Base-by-base conservation (phyloP, 2,329 filamentous ascomycete genomes). In the Chalaropsis ovoidea region DNA sequence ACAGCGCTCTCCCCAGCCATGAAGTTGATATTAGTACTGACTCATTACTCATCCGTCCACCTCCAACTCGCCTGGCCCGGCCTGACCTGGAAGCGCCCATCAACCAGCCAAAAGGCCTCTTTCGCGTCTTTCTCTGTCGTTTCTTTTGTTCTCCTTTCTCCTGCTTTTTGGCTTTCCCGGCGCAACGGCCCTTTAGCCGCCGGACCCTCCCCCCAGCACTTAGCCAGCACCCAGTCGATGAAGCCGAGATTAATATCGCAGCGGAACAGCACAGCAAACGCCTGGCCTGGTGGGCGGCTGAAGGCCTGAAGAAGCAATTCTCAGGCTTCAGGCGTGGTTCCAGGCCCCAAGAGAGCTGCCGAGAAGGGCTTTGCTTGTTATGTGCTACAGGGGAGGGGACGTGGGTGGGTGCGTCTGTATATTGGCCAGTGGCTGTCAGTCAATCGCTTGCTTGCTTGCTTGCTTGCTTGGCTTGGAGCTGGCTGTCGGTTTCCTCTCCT, bases 81-180 rank as follows among this genome's bases (percentile, higher is more conserved):
- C 47, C 19, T 49, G 8, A n/a, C 19, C 1, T 17, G 15, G 47
- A 52, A 58, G 31, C 54, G 8, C 10, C 54, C n/a, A 58, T 7
- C 3, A 19, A 19, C 43, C 6, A 17, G 8, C 3, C 43, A 47
- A 8, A 8, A 6, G 3, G 27, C 17, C 19, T 58, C 15, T 10
- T 43, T 43, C 13, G 2, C 31, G 2, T 43, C 17, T 13, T 13
- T 31, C 7, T 56, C 52, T 11, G 13, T 31, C 13, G 11, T 56
- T 35, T 35, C 27, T 35, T 58, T 19, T n/a, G 54, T 39, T 58
- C 54, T 58, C 54, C 54, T 58, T 31, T 58, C 54, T 58, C 54
- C 54, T 58, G 27, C 52, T 58, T 35, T 56, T 24, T 52, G 11
- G 19, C 22, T 7, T 27, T 22, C 2, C 22, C 22, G 22, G 47